phyloP scores from a whole-genome alignment of 352 stramenopile genomes.

The Pythium aristosporum region DNA sequence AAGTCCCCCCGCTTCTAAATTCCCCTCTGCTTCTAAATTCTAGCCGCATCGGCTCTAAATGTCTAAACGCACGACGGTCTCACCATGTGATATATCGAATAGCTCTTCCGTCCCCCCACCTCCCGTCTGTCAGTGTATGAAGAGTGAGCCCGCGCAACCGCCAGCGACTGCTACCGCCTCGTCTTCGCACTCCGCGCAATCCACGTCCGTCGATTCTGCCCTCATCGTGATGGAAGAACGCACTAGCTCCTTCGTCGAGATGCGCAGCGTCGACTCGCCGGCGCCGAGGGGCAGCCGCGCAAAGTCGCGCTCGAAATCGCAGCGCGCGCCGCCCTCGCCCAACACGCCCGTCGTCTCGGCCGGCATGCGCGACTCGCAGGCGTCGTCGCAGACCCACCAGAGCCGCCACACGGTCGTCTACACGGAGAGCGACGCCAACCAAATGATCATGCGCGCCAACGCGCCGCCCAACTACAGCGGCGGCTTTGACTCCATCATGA shows the following conservation, averaged over 20 bases:
- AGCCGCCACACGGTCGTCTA: conserved; percentile 31
- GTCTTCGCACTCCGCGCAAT: background rate
- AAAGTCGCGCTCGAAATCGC: conserved; percentile 22
- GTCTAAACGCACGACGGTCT: background rate
- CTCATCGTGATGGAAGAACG: conserved; percentile 47
- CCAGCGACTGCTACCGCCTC: conserved; percentile 1
- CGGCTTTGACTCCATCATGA: conserved; percentile 74
- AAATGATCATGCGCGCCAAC: conserved; percentile 67
- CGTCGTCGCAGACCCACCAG: conserved; percentile 14
- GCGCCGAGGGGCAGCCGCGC: background rate
- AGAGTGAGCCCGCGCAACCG: background rate
- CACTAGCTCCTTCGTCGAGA: conserved; percentile 54
- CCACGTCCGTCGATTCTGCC: background rate
- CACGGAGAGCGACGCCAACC: conserved; percentile 59
- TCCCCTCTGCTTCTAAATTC: no score
- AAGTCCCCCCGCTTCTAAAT: no score
- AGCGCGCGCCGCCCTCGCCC: conserved; percentile 19
- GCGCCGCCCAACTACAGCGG: conserved; percentile 61
- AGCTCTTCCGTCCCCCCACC: conserved; percentile 2
- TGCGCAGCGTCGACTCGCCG: conserved; percentile 18
- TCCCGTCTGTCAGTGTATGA: conserved; percentile 7
- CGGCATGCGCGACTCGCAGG: conserved; percentile 16
- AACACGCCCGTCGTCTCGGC: conserved; percentile 23
- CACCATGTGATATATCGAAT: background rate
- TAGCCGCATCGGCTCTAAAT: background rate